phyloP scores from a whole-genome alignment of 2,329 filamentous ascomycete species.

The Apiospora malaysiana region DNA sequence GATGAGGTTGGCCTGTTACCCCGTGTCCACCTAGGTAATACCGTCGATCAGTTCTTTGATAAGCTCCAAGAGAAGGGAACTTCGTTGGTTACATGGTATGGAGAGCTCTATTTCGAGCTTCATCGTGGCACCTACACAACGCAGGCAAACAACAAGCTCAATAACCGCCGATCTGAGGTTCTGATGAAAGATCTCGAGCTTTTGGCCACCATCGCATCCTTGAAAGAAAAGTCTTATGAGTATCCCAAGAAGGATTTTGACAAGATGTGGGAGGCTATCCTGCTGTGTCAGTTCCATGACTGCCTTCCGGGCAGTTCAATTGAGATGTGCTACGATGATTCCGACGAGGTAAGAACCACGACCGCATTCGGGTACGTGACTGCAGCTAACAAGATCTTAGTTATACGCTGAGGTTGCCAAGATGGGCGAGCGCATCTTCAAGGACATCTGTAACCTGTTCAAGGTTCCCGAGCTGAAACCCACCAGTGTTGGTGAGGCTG shows the following conservation, averaged over 20 bases:
- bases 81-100: conserved; percentile 93
- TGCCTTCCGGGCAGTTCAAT: conserved; percentile 94
- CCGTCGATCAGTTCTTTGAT: conserved; percentile 94
- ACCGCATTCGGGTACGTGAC: neutral
- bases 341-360: conserved; percentile 67
- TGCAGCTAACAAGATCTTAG: conserved; percentile 44
- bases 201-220: conserved; percentile 82
- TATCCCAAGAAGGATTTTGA: conserved; percentile 96
- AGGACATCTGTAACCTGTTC: conserved; percentile 71
- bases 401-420: conserved; percentile 85
- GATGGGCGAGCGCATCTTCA: conserved; percentile 73
- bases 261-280: conserved; percentile 89
- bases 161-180: conserved; percentile 86
- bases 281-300: conserved; percentile 97
- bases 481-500: conserved; percentile 51
- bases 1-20: conserved; percentile 85
- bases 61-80: conserved; percentile 79
- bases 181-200: conserved; percentile 88
- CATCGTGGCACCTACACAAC: conserved; percentile 98
- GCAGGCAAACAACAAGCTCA: conserved; percentile 95
- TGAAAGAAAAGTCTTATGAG: conserved; percentile 75
- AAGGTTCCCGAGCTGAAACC: conserved; percentile 59
- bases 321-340: conserved; percentile 98
- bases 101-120: conserved; percentile 96
- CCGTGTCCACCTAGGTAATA: conserved; percentile 85